Conservation (phyloP, 78 protist genomes). For the Pigoraptor vietnamica region DNA sequence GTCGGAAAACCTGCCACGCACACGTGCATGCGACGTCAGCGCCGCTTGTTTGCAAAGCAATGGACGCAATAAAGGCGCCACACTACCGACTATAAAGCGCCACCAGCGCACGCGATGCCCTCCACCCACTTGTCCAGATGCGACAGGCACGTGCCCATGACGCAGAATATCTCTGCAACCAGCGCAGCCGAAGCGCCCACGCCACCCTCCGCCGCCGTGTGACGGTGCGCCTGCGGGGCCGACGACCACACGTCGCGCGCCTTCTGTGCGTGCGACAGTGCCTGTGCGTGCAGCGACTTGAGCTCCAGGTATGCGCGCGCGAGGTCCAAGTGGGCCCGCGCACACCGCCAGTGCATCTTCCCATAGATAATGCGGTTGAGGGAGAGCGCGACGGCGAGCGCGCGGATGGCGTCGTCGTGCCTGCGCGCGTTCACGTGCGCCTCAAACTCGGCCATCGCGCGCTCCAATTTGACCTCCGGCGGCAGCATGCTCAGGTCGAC, state of each 20-base stretch:
- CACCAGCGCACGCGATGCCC: not conserved
- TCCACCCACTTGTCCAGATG: not conserved
- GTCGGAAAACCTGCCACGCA: not conserved
- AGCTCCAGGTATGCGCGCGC: not conserved
- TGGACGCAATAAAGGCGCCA: not conserved
- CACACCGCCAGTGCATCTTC: not conserved
- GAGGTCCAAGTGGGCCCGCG: not conserved
- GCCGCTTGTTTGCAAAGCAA: not conserved
- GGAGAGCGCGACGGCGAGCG: not conserved
- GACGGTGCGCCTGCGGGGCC: not conserved
- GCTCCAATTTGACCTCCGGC: not conserved
- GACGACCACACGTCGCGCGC: not conserved
- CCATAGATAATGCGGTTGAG: not conserved
- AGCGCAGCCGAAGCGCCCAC: not conserved
- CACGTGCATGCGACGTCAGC: not conserved
- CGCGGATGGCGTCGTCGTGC: not conserved
- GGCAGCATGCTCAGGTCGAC: not conserved
- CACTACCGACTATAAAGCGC: not conserved
- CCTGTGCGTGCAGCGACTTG: not conserved
- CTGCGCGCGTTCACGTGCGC: not conserved
- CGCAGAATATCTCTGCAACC: not conserved
- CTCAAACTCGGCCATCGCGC: not conserved
- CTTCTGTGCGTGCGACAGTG: not conserved
- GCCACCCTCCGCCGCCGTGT: not conserved
- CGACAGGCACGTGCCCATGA: not conserved